Evolutionary conservation across 768 basidiomycete species (phyloP).

Genomic region (Suillus occidentalis): DNA sequence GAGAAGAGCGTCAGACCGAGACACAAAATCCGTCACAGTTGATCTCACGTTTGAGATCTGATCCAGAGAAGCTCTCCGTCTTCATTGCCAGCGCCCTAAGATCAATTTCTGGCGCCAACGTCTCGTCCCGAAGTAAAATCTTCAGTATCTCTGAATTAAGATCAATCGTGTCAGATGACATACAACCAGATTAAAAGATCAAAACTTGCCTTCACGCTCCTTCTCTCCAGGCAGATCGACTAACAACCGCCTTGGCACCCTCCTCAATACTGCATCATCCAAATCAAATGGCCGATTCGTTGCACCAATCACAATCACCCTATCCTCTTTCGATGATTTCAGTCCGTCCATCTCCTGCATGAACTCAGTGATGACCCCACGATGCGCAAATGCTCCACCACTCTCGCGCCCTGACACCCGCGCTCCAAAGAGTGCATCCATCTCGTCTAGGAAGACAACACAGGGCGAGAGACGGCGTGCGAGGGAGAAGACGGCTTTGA

Average conservation of each 20-base stretch:
- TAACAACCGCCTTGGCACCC: constrained; percentile 81
- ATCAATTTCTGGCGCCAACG: constrained; percentile 62
- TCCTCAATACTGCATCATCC: constrained; percentile 88
- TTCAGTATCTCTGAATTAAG: constrained; percentile 70
- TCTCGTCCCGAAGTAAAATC: constrained; percentile 84
- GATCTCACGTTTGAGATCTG: constrained; percentile 86
- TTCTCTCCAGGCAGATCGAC: constrained; percentile 87
- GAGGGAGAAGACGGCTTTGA: constrained; percentile 84
- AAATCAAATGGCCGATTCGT: constrained; percentile 91
- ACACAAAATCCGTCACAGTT: background rate
- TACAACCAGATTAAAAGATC: background rate
- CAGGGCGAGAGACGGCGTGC: constrained; percentile 86
- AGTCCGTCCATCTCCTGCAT: constrained; percentile 98
- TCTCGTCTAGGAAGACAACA: constrained; percentile 93
- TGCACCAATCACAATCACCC: constrained; percentile 89
- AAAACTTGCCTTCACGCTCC: constrained; percentile 73
- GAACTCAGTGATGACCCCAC: constrained; percentile 88
- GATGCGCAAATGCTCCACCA: constrained; percentile 79
- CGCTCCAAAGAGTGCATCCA: constrained; percentile 90
- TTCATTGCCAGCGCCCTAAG: constrained; percentile 58
- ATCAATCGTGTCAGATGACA: constrained; percentile 6
- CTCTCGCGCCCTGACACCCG: constrained; percentile 75
- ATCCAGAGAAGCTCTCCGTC: constrained; percentile 89
- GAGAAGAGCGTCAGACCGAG: background rate
- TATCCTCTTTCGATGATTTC: constrained; percentile 73